These are phyloP conservation scores for Phragmites australis DNA, from an alignment of 176 grass and related monocot genomes.

Conservation along the genomic window DNA sequence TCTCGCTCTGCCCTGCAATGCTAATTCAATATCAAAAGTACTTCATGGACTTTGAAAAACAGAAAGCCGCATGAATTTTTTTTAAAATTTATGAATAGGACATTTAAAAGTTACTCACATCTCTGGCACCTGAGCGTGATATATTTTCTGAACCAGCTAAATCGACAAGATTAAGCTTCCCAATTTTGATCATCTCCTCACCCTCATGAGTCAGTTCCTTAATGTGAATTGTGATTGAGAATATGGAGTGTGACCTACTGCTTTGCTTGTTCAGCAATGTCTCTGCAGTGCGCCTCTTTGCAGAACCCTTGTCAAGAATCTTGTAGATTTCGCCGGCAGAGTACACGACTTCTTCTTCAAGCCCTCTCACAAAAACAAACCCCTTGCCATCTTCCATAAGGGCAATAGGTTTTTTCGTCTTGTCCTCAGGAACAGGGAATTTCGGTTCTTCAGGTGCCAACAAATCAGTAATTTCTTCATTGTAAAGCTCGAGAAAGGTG, in stretches of 20 bases:
- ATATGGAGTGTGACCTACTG: slow-evolving; percentile 98
- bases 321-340: slow-evolving; percentile 94
- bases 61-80: neutral
- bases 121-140: slow-evolving; percentile 97
- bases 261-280: slow-evolving; percentile 99
- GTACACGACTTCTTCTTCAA: slow-evolving; percentile 98
- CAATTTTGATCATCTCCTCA: slow-evolving; percentile 99
- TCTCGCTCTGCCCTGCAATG: slow-evolving; percentile 95
- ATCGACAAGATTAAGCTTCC: slow-evolving; percentile 99
- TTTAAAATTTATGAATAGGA: neutral
- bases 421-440: slow-evolving; percentile 80
- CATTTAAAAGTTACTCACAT: slow-evolving; percentile 69
- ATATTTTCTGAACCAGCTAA: slow-evolving; percentile 99
- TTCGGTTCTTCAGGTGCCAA: slow-evolving; percentile 82
- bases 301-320: slow-evolving; percentile 96
- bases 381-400: slow-evolving; percentile 99
- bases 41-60: slow-evolving; percentile 22
- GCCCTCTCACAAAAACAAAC: slow-evolving; percentile 92
- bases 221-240: slow-evolving; percentile 99
- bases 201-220: slow-evolving; percentile 95
- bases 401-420: slow-evolving; percentile 95
- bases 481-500: slow-evolving; percentile 97
- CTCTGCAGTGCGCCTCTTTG: slow-evolving; percentile 96
- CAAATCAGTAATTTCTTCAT: slow-evolving; percentile 96
- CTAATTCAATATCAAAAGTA: slow-evolving; percentile 43